phyloP scores from a whole-genome alignment of 768 basidiomycete species.

The Auricularia sp. region DNA sequence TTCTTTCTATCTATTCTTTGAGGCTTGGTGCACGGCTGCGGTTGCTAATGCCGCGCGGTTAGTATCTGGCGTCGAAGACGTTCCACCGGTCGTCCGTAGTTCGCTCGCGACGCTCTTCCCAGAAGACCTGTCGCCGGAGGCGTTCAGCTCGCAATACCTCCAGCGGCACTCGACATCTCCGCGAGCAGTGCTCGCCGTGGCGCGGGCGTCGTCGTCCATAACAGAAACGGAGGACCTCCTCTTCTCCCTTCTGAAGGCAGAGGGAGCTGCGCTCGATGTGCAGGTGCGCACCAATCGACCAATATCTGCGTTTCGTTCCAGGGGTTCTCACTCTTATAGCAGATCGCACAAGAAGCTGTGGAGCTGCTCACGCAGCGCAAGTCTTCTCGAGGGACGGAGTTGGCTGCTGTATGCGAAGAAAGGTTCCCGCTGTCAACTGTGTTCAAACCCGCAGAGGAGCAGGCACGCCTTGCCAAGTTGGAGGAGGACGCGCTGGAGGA shows the following conservation, averaged over 20 bases:
- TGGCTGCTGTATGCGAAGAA: conserved; percentile 40
- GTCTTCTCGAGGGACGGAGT: conserved; percentile 51
- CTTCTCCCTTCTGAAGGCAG: conserved; percentile 38
- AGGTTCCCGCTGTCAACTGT: conserved; percentile 54
- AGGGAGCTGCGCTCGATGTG: conserved; percentile 31
- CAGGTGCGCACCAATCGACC: conserved; percentile 27
- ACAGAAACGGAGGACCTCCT: conserved; percentile 53
- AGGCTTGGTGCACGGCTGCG: not conserved
- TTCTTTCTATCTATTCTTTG: conserved; percentile 1
- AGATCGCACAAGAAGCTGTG: conserved; percentile 45
- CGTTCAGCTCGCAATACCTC: conserved; percentile 66
- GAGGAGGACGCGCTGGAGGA: not conserved
- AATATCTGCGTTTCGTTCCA: not conserved
- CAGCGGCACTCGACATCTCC: conserved; percentile 47
- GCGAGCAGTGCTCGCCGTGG: conserved; percentile 49
- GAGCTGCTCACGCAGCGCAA: conserved; percentile 38
- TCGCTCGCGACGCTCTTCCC: conserved; percentile 45
- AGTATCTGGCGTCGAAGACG: not conserved
- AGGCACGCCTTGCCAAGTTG: not conserved
- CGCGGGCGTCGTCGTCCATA: conserved; percentile 42
- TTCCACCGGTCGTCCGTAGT: conserved; percentile 24
- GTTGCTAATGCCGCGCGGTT: not conserved
- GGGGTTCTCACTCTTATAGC: not conserved
- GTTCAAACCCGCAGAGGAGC: conserved; percentile 50
- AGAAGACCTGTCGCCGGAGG: conserved; percentile 44